Percentiles rank a stretch among this genome's conserved stretches.
phyloP scores from a whole-genome alignment of 1,284 basidiomycete genomes.

The Spongiforma sp. region DNA sequence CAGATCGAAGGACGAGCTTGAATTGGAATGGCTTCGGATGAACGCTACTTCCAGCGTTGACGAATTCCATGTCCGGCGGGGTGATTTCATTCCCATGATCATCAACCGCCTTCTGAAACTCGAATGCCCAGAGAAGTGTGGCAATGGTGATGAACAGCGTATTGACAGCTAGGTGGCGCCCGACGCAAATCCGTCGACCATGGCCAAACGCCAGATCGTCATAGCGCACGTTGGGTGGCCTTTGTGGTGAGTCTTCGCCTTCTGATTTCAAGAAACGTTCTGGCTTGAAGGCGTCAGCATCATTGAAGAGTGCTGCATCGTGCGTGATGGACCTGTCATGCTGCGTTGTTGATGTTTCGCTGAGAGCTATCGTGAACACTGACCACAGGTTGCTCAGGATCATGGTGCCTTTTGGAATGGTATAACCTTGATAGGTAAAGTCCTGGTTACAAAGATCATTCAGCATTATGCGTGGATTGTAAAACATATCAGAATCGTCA shows the following conservation, averaged over 20 bases:
- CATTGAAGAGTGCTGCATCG: not conserved
- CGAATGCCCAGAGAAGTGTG: not conserved
- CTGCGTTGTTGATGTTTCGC: too few species aligned
- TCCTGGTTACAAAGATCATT: not conserved
- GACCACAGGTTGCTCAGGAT: too few species aligned
- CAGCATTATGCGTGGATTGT: not conserved
- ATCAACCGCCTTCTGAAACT: too few species aligned
- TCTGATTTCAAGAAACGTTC: not conserved
- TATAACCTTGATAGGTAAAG: constrained; percentile 31
- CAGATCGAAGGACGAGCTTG: not conserved
- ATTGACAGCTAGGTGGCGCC: not conserved
- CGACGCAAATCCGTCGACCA: not conserved
- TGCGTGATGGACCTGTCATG: too few species aligned
- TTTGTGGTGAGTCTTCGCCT: not conserved
- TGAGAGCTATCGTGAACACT: too few species aligned
- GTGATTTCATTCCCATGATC: not conserved
- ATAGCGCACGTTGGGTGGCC: not conserved
- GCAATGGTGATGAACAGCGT: not conserved
- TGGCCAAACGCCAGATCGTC: not conserved
- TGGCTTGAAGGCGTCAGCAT: not conserved
- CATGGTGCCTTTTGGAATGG: constrained; percentile 40
- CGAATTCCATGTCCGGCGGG: not conserved
- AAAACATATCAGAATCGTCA: not conserved
- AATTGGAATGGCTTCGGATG: not conserved
- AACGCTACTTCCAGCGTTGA: too few species aligned